Base-by-base conservation (phyloP, 106 monocot species). In the Dendrobium officinale region DNA sequence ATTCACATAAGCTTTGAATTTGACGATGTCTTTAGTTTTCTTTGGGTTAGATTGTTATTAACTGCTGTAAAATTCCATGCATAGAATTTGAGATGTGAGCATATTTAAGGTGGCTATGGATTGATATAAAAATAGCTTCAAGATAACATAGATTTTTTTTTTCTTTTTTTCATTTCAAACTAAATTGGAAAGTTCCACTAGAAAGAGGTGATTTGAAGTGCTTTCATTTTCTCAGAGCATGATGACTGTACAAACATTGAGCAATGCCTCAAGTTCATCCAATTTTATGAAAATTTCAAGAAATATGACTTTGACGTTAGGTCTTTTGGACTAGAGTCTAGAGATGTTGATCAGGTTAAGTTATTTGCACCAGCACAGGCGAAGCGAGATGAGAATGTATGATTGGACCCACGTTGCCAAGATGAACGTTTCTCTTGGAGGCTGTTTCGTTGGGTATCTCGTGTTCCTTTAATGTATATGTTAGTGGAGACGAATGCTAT, bases 61-160 rank as follows among this genome's bases (percentile, higher is more conserved):
- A 37, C 29, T 33, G 15, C 70, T 70, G 15, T 29, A 33, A 10
- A 13, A 70, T 70, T 33, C 1, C 37, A 4, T 33, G n/a, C 33
- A 9, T 70, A 70, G 15, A 31, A 70, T 13, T 37, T 13, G 6
- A 70, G 9, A 37, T 70, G 29, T 17, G 29, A 10, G 10, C 22
- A 70, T 70, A 37, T 70, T 37, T 70, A 70, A 70, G 64, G 37
- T 70, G 37, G 9, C 24, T 33, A 70, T 70, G 10, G 2, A 37
- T 70, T 33, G 37, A 70, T 70, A 70, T 70, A 70, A 70, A 15
- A 70, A 20, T 61, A 61, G 61, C 22, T 61, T 61, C 61, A 61
- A 10, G 3, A 13, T 9, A 61, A 22, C 22, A 61, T 61, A n/a
- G 20, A 61, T 3, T 51, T 51, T 51, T 51, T 13, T 9, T 45